Evolutionary conservation across 1,139 yeast species (phyloP).

Genomic region (Arxiozyma heterogenica): DNA sequence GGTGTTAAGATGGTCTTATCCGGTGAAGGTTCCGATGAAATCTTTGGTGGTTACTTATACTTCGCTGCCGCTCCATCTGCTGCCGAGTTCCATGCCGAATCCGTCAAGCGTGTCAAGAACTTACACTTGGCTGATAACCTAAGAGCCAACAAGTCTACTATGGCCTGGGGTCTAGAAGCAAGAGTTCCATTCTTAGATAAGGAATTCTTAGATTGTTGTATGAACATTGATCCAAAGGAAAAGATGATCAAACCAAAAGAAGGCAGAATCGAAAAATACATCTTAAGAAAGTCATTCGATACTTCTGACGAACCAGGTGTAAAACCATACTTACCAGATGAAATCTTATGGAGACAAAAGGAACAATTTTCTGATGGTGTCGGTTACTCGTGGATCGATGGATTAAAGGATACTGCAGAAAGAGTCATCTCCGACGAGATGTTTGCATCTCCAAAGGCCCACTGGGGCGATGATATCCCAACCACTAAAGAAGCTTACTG

Average conservation of each 20-base stretch:
- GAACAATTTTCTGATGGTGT: conserved; percentile 99
- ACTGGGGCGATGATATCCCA: conserved; percentile 94
- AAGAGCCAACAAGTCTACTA: conserved; percentile 97
- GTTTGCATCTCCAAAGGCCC: conserved; percentile 79
- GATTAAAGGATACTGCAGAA: conserved; percentile 92
- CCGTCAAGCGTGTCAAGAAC: conserved; percentile 94
- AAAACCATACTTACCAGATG: conserved; percentile 85
- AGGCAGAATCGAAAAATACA: conserved; percentile 85
- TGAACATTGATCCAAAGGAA: conserved; percentile 91
- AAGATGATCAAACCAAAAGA: conserved; percentile 64
- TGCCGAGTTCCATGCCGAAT: conserved; percentile 86
- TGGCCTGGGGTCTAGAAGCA: conserved; percentile 99
- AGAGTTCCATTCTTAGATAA: conserved; percentile 98
- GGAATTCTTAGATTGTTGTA: conserved; percentile 80
- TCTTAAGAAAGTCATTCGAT: conserved; percentile 94
- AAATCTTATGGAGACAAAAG: conserved; percentile 98
- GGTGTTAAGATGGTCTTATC: conserved; percentile 98
- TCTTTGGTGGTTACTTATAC: conserved; percentile 96
- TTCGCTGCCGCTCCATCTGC: conserved; percentile 95
- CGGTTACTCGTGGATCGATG: conserved; percentile 98
- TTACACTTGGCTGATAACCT: conserved; percentile 93
- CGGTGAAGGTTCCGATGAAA: conserved; percentile 98
- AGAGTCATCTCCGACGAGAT: conserved; percentile 78
- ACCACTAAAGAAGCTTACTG: conserved; percentile 98
- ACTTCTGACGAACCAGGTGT: conserved; percentile 60